These are phyloP conservation scores for Eragrostis curvula DNA, from an alignment of 176 grass and related monocot species.

Conservation along the genomic window DNA sequence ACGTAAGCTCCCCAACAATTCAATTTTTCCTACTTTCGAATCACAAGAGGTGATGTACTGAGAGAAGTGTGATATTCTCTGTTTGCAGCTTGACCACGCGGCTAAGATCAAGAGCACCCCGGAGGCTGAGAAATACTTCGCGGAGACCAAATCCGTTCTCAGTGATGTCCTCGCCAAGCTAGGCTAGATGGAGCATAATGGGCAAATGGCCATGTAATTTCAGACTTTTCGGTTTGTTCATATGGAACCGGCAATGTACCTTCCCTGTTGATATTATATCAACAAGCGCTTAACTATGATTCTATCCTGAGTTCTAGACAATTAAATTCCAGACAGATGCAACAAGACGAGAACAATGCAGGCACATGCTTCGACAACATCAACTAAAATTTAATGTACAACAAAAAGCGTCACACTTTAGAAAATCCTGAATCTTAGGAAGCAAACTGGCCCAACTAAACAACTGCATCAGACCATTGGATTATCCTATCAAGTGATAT, in stretches of 20 bases:
- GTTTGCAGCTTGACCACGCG: slow-evolving; percentile 84
- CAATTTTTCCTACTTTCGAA: not conserved
- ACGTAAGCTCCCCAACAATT: slow-evolving; percentile 28
- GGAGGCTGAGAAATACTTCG: slow-evolving; percentile 77
- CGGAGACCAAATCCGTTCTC: slow-evolving; percentile 58
- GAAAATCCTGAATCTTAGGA: not conserved
- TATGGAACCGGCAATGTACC: slow-evolving; percentile 57
- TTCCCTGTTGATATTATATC: slow-evolving; percentile 60
- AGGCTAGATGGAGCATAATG: slow-evolving; percentile 55
- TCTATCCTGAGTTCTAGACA: slow-evolving; percentile 19
- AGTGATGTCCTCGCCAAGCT: slow-evolving; percentile 78
- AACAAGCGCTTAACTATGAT: slow-evolving; percentile 37
- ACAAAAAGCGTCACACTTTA: not conserved
- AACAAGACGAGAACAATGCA: too few species aligned
- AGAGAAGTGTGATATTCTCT: not conserved
- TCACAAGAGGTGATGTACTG: not conserved
- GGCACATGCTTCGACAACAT: not conserved
- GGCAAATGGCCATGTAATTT: slow-evolving; percentile 42
- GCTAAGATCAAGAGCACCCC: slow-evolving; percentile 90
- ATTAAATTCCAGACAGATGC: slow-evolving; percentile 3
- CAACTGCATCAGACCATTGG: not conserved
- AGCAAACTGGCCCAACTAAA: not conserved
- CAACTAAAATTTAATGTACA: not conserved
- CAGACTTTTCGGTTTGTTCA: slow-evolving; percentile 62
- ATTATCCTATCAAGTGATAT: not conserved